Percentiles rank a stretch among this genome's conserved stretches.
These are phyloP conservation scores for Xanthoceras sorbifolium DNA, from an alignment of 345 rosid genomes.

Conservation along the genomic window DNA sequence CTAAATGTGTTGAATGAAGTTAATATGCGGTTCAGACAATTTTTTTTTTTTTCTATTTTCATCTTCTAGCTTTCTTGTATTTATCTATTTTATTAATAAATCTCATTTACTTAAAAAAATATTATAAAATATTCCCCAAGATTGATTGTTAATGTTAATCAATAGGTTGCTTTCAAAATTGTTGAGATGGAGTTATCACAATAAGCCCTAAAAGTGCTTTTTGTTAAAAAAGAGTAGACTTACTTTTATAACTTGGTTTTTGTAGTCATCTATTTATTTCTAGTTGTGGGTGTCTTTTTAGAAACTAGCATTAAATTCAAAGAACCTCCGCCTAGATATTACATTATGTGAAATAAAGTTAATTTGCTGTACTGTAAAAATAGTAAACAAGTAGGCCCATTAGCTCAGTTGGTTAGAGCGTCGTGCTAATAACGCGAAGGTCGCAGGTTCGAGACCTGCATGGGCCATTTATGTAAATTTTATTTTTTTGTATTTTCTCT, in stretches of 20 bases:
- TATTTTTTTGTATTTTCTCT: not conserved
- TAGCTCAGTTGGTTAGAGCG: constrained; percentile 54
- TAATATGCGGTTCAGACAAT: too few species aligned
- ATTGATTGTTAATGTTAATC: not conserved
- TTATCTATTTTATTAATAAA: too few species aligned
- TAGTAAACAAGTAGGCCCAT: constrained; percentile 23
- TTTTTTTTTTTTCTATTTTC: too few species aligned
- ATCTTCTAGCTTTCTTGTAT: too few species aligned
- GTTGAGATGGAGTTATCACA: constrained; percentile 15
- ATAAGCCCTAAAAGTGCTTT: not conserved
- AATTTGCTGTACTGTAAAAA: too few species aligned
- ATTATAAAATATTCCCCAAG: not conserved
- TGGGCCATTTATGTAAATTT: constrained; percentile 31
- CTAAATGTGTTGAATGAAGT: too few species aligned
- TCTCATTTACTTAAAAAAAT: too few species aligned
- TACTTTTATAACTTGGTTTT: not conserved
- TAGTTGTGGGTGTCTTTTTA: not conserved
- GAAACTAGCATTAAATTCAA: not conserved
- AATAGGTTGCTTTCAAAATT: constrained; percentile 8
- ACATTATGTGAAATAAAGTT: too few species aligned
- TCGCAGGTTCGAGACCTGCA: constrained; percentile 55
- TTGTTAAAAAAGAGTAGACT: not conserved
- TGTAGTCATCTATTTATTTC: not conserved
- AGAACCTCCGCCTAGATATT: not conserved
- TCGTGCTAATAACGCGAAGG: constrained; percentile 55